Evolutionary conservation across 2,329 filamentous ascomycete species (phyloP).

Genomic region (Tolypocladium tropicale): DNA sequence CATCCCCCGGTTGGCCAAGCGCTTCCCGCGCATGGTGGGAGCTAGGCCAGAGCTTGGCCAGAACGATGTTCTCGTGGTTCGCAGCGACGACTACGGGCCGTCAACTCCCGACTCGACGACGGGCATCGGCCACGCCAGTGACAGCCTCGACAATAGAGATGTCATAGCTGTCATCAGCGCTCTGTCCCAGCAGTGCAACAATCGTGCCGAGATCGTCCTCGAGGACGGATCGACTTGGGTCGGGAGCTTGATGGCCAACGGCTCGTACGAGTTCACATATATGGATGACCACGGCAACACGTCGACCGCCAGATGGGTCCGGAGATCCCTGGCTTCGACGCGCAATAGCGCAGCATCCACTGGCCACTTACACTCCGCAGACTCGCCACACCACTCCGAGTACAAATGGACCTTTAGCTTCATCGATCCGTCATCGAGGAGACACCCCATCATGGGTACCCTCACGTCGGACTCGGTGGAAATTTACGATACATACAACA

Average conservation of each 20-base stretch:
- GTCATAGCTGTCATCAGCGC: slow-evolving; percentile 62
- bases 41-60: slow-evolving; percentile 53
- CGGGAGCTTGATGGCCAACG: slow-evolving; percentile 39
- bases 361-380: slow-evolving; percentile 8
- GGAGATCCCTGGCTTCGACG: slow-evolving; percentile 21
- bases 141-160: slow-evolving; percentile 35
- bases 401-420: slow-evolving; percentile 67
- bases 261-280: slow-evolving; percentile 56
- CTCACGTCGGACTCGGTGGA: slow-evolving; percentile 55
- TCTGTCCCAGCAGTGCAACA: slow-evolving; percentile 34
- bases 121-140: slow-evolving; percentile 33
- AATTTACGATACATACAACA: slow-evolving; percentile 57
- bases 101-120: slow-evolving; percentile 15
- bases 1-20: slow-evolving; percentile 47
- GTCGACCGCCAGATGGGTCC: slow-evolving; percentile 61
- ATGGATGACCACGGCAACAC: slow-evolving; percentile 46
- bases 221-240: slow-evolving; percentile 51
- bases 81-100: slow-evolving; percentile 54
- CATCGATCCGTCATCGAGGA: slow-evolving; percentile 56
- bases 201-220: slow-evolving; percentile 56
- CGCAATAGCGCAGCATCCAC: slow-evolving; percentile 8
- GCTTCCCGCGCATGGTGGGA: slow-evolving; percentile 53
- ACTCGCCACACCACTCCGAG: slow-evolving; percentile 23
- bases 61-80: slow-evolving; percentile 61
- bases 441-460: slow-evolving; percentile 65